Base-by-base conservation (phyloP, 441 rosid genomes). In the Arabidopsis lyrata region DNA sequence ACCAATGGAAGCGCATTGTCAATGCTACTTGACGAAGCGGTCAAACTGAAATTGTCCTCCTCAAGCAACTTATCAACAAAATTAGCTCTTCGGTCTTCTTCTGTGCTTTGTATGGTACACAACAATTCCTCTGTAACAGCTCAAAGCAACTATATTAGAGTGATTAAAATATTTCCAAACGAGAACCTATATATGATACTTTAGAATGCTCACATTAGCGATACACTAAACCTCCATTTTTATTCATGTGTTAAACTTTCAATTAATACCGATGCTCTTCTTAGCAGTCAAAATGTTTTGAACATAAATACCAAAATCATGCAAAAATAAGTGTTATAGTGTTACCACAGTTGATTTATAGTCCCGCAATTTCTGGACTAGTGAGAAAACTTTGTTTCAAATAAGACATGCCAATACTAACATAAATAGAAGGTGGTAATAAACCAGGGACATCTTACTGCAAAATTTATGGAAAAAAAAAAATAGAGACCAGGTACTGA, bases 1-100 rank as follows among this genome's bases (percentile, higher is more conserved):
- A 72, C 78, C 72, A 84, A 78, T 58, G 83, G 68, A 74, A 55
- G 59, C 36, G 73, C 72, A 66, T 74, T 73, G 66, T 41, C 63
- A 1, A 77, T 10, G 67, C 72, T 70, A 63, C 76, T 78, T 15
- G 31, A 54, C 18, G 77, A 76, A 63, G 66, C 16, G 55, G 49
- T 57, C 54, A 81, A 67, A 77, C 72, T 73, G 62, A 83, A 75
- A 73, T 47, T 79, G 41, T 84, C 87, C 13, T 82, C 67, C 75
- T 75, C 83, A 83, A 90, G 75, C 80, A 95, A 79, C 75, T 75
- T 70, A 72, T 90, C 89, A 63, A 95, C 97, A 88, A 95, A 95
- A 75, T 80, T 88, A 74, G 87, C 85, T 72, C 97, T 84, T 52
- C 97, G 86, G 35, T 85, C 83, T 71, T 89, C 97, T 76, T 85